Percentiles rank a stretch among this genome's conserved stretches.
phyloP scores from a whole-genome alignment of 495 filamentous ascomycete species.

The Talaromyces adpressus region DNA sequence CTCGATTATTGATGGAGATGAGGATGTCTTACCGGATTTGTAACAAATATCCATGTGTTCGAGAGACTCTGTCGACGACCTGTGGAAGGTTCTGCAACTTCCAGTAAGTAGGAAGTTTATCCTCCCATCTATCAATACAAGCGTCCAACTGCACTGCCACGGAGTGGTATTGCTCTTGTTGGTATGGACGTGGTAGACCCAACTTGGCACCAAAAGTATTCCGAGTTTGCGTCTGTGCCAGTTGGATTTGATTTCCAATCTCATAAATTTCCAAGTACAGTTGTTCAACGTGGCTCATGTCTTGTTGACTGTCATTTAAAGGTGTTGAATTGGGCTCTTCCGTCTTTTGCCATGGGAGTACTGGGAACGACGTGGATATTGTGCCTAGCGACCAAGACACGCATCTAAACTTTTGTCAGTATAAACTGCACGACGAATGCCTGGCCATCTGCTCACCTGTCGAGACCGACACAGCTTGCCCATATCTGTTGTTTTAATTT shows the following conservation, averaged over 20 bases:
- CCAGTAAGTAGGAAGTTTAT: conserved; percentile 12
- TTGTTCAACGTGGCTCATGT: not conserved
- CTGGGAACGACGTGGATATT: conserved; percentile 12
- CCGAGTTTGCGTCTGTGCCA: conserved; percentile 16
- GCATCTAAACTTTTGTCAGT: conserved; percentile 13
- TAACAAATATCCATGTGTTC: conserved; percentile 14
- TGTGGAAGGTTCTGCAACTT: conserved; percentile 9
- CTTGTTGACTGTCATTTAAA: conserved; percentile 2
- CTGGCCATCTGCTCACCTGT: conserved; percentile 11
- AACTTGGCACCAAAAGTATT: conserved; percentile 11
- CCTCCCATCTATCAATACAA: conserved; percentile 18
- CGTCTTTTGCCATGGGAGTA: conserved; percentile 8
- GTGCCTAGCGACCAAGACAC: conserved; percentile 20
- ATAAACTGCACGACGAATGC: not conserved
- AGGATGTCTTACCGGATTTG: conserved; percentile 17
- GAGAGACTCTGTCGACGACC: conserved; percentile 10
- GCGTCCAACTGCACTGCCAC: conserved; percentile 16
- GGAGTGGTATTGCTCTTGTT: conserved; percentile 19
- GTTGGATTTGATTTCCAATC: conserved; percentile 19
- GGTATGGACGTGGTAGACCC: conserved; percentile 10
- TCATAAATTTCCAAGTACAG: conserved; percentile 14
- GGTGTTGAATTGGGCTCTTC: not conserved
- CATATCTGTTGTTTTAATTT: conserved; percentile 14
- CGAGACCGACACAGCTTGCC: conserved; percentile 17
- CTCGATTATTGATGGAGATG: not conserved